Conservation (phyloP, 129 eudicot species). For the Apium graveolens region DNA sequence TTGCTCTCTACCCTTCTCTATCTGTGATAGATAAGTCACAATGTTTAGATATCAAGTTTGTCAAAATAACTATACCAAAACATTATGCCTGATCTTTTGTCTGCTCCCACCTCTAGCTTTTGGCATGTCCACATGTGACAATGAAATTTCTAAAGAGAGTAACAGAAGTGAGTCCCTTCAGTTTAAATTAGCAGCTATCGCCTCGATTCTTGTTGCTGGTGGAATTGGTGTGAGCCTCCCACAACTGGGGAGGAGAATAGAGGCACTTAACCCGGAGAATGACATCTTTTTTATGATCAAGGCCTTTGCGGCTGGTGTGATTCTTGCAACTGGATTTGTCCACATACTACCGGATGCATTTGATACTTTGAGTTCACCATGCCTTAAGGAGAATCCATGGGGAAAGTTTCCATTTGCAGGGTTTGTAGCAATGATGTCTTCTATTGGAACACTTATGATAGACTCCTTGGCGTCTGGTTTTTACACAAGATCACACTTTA, state of each 20-base stretch:
- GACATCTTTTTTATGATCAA: constrained; percentile 66
- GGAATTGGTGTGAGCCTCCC: constrained; percentile 66
- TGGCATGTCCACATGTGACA: constrained; percentile 29
- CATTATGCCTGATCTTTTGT: constrained; percentile 18
- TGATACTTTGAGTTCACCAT: constrained; percentile 37
- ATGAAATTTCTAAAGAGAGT: background rate
- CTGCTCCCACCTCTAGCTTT: constrained; percentile 25
- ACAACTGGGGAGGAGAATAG: constrained; percentile 35
- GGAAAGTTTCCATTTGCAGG: constrained; percentile 59
- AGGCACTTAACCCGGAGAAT: constrained; percentile 43
- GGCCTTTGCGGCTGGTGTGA: constrained; percentile 86
- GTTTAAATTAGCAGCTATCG: constrained; percentile 47
- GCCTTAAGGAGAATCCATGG: constrained; percentile 54
- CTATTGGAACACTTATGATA: constrained; percentile 56
- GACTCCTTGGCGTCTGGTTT: constrained; percentile 61
- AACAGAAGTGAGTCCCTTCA: constrained; percentile 23
- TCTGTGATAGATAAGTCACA: constrained; percentile 1
- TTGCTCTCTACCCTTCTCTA: background rate
- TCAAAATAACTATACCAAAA: background rate
- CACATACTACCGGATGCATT: constrained; percentile 75
- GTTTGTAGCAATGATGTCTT: constrained; percentile 49
- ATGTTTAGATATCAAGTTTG: constrained; percentile 11
- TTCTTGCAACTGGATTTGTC: constrained; percentile 63
- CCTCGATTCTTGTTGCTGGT: constrained; percentile 53
- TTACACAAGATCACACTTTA: constrained; percentile 44